Percentiles rank a stretch among this genome's conserved stretches.
Evolutionary conservation across 1,139 yeast genomes (phyloP).

Genomic region (Saccharomyces pastorianus): DNA sequence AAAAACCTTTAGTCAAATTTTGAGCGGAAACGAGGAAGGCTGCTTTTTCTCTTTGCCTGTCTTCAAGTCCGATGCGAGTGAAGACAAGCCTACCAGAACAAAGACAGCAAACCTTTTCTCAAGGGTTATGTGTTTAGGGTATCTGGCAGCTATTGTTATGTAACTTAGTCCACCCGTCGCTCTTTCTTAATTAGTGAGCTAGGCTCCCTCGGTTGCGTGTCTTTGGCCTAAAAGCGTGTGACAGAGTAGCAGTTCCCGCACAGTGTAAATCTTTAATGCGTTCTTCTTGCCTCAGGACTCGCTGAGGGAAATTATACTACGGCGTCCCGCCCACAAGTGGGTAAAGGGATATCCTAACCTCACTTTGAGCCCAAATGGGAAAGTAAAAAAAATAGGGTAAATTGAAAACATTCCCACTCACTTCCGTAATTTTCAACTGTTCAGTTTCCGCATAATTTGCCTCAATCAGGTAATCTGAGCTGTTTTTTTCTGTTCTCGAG

Average conservation of each 20-base stretch:
- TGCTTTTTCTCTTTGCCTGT: background rate
- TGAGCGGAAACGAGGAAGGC: background rate
- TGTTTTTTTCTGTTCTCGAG: background rate
- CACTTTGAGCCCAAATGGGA: background rate
- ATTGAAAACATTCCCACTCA: background rate
- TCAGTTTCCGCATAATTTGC: conserved; percentile 1
- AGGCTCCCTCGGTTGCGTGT: background rate
- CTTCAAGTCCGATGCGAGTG: background rate
- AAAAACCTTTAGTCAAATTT: background rate
- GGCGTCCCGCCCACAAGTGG: background rate
- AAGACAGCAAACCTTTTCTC: no score
- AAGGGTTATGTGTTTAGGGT: no score
- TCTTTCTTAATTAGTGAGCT: no score
- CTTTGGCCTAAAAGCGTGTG: background rate
- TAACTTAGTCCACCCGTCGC: no score
- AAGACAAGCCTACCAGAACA: no score
- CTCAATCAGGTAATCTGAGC: background rate
- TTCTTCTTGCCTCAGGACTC: background rate
- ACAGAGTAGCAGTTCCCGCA: background rate
- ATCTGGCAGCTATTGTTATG: no score
- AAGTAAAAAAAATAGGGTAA: background rate
- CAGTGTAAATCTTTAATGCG: background rate
- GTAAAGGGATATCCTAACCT: background rate
- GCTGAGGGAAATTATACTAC: background rate
- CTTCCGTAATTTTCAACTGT: background rate